phyloP scores from a whole-genome alignment of 305 asterid genomes.

The Solanum chacoense region DNA sequence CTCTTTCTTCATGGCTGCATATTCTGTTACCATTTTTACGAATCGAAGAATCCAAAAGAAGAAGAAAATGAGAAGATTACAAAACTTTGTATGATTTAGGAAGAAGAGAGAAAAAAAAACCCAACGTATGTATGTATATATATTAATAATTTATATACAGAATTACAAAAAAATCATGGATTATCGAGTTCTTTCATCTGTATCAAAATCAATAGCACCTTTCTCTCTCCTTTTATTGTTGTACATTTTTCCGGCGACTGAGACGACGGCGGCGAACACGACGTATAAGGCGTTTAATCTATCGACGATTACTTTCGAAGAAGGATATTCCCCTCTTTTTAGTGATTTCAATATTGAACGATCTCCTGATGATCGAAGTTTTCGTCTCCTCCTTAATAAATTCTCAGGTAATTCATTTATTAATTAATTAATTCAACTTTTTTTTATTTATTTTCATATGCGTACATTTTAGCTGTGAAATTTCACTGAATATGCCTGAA shows the following conservation, averaged over 20 bases:
- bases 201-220: neutral
- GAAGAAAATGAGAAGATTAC: neutral
- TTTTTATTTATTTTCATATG: too few species aligned
- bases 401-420: constrained; percentile 33
- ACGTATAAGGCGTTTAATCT: constrained; percentile 26
- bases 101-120: neutral
- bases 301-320: constrained; percentile 35
- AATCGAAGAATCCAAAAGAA: neutral
- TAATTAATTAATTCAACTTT: neutral
- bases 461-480: neutral
- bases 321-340: constrained; percentile 59
- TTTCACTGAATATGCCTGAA: neutral
- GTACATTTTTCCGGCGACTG: neutral
- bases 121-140: neutral
- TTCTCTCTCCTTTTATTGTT: constrained; percentile 13
- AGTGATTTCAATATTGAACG: constrained; percentile 66
- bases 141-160: neutral
- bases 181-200: neutral
- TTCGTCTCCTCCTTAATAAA: constrained; percentile 65
- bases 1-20: neutral
- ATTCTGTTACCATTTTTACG: neutral
- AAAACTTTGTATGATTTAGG: neutral
- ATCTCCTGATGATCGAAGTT: constrained; percentile 40
- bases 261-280: neutral
- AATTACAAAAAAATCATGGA: neutral